Base-by-base conservation (phyloP, 805 yeast genomes). In the Saccharomycopsis fibuligera region DNA sequence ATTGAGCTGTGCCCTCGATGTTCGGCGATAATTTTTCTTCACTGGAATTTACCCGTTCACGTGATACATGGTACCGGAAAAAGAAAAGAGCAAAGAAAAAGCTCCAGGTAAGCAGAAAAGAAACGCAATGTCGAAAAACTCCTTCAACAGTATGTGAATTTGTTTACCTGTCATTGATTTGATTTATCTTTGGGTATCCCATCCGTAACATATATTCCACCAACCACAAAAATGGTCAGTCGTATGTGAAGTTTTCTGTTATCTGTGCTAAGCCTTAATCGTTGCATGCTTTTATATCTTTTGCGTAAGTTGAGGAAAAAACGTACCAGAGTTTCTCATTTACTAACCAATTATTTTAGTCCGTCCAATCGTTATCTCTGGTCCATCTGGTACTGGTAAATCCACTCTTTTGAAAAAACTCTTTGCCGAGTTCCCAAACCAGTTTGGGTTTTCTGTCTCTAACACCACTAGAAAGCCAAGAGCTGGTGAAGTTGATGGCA, bases 371-470 rank as follows among this genome's bases (percentile, higher is more conserved):
- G 97, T 93, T 55, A 76, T 93, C 54, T 89, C 96, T 37, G 99
- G 99, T 57, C 99, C 99, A 48, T 87, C 96, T 45, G 96, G 80
- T 59, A 75, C 97, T 35, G 99, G 99, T 55, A 93, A 93, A 68
- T 88, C 97, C 57, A 93, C 99, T 10, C 73, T 93, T 48, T 74
- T 93, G 63, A 89, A 93, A 70, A 84, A 82, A 64, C 73, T 93
- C 56, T 86, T 93, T 62, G 89, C 85, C 41, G 98, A 91, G 65
- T 89, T 65, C 67, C 99, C 99, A 53, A 81, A 76, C 58, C 78
- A 73, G 54, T 93, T 93, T 68, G 99, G 98, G 3, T 93, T 93
- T 67, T 86, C 96, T 44, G 87, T 93, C 35, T 89, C 97, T 36
- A 80, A 87, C 68, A 88, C 99, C 48, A 93, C 99, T 14, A 79